These are phyloP conservation scores for Aspergillus wentii DNA, from an alignment of 495 filamentous ascomycete genomes.

Conservation along the genomic window DNA sequence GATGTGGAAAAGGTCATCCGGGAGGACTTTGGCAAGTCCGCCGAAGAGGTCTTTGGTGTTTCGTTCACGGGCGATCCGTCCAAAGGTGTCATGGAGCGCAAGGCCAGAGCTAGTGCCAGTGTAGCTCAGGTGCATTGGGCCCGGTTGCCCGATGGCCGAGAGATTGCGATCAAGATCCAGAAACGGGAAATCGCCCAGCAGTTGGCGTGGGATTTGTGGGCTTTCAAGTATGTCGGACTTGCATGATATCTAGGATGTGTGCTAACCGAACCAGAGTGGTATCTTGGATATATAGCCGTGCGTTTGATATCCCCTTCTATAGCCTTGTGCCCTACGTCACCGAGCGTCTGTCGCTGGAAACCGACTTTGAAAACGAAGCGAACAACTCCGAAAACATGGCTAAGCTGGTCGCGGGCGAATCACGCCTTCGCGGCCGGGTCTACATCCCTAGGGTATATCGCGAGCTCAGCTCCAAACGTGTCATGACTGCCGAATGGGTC, in stretches of 20 bases:
- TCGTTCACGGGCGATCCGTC: slow-evolving; percentile 62
- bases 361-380: slow-evolving; percentile 90
- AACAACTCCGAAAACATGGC: slow-evolving; percentile 83
- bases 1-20: slow-evolving; percentile 82
- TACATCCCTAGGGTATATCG: slow-evolving; percentile 83
- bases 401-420: slow-evolving; percentile 67
- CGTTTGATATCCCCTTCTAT: slow-evolving; percentile 87
- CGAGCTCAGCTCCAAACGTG: slow-evolving; percentile 74
- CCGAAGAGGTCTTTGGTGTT: slow-evolving; percentile 86
- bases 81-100: slow-evolving; percentile 83
- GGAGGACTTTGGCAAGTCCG: slow-evolving; percentile 79
- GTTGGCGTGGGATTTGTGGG: slow-evolving; percentile 89
- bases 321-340: slow-evolving; percentile 83
- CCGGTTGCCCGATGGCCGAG: slow-evolving; percentile 70
- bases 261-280: slow-evolving; percentile 52
- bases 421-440: slow-evolving; percentile 69
- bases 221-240: slow-evolving; percentile 68
- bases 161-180: slow-evolving; percentile 95
- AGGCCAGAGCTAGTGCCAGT: slow-evolving; percentile 80
- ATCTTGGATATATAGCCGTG: slow-evolving; percentile 66
- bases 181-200: slow-evolving; percentile 90
- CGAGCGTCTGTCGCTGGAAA: slow-evolving; percentile 83
- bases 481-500: slow-evolving; percentile 97
- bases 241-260: neutral
- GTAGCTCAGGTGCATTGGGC: slow-evolving; percentile 98